Evolutionary conservation across 2,329 filamentous ascomycete species (phyloP).

Genomic region (Claviceps sp.): DNA sequence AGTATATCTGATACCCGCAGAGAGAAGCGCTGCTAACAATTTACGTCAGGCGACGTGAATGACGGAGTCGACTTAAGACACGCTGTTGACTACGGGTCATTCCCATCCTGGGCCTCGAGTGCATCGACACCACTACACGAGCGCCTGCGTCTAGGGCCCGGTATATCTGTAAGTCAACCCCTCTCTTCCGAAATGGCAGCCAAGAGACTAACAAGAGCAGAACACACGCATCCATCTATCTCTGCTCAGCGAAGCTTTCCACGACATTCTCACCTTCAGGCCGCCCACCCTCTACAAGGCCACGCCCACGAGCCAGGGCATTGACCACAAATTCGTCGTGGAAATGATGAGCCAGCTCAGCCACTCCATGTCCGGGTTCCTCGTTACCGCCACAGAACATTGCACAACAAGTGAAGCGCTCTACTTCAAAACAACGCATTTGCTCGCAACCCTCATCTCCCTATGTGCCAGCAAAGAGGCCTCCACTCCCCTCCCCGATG

Average conservation of each 20-base stretch:
- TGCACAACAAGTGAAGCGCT: slow-evolving; percentile 29
- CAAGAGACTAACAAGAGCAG: slow-evolving; percentile 19
- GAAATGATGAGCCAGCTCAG: slow-evolving; percentile 29
- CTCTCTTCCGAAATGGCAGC: background rate
- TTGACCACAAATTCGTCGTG: slow-evolving; percentile 30
- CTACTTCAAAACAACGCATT: slow-evolving; percentile 29
- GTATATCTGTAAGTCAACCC: slow-evolving; percentile 30
- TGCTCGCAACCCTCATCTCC: slow-evolving; percentile 24
- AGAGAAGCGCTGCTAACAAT: slow-evolving; percentile 33
- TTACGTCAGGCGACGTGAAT: slow-evolving; percentile 24
- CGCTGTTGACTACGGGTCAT: slow-evolving; percentile 37
- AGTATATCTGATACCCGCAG: slow-evolving; percentile 11
- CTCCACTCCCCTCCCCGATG: slow-evolving; percentile 10
- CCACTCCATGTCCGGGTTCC: slow-evolving; percentile 27
- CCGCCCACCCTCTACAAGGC: slow-evolving; percentile 38
- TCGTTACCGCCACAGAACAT: slow-evolving; percentile 16
- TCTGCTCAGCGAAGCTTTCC: slow-evolving; percentile 36
- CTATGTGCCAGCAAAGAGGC: slow-evolving; percentile 15
- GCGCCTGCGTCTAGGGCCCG: slow-evolving; percentile 35
- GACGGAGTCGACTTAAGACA: slow-evolving; percentile 27
- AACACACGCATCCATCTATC: slow-evolving; percentile 34
- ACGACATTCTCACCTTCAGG: slow-evolving; percentile 34
- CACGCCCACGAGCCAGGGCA: slow-evolving; percentile 19
- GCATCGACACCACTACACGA: slow-evolving; percentile 26
- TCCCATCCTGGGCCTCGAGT: slow-evolving; percentile 32